Evolutionary conservation across 371 early-diverging fungal species (phyloP).

Genomic region (Polyrhizophydium stewartii): DNA sequence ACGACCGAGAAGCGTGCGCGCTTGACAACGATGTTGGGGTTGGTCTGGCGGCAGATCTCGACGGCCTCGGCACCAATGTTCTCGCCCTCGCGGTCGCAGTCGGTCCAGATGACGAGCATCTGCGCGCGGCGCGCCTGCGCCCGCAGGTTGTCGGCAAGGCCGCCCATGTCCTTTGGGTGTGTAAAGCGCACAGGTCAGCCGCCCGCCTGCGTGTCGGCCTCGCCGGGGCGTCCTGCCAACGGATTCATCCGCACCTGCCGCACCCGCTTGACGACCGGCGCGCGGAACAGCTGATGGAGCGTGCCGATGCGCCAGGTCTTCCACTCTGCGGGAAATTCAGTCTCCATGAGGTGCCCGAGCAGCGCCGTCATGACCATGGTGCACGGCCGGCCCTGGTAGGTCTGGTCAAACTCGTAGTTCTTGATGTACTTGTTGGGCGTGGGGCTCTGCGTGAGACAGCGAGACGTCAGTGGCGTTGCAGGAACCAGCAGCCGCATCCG

Average conservation of each 20-base stretch:
- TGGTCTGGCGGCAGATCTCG: slow-evolving; percentile 58
- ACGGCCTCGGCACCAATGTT: slow-evolving; percentile 92
- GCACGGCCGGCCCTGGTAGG: slow-evolving; percentile 48
- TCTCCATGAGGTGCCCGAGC: slow-evolving; percentile 69
- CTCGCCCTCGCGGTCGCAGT: slow-evolving; percentile 99
- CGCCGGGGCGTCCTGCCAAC: too few species aligned
- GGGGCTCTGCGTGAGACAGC: not conserved
- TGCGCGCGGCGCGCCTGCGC: slow-evolving; percentile 57
- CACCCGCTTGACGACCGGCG: slow-evolving; percentile 45
- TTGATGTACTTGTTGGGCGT: slow-evolving; percentile 63
- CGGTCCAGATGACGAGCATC: slow-evolving; percentile 97
- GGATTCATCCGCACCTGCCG: too few species aligned
- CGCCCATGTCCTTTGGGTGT: slow-evolving; percentile 33
- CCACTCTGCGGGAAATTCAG: slow-evolving; percentile 61
- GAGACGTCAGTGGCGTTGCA: not conserved
- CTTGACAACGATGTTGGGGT: slow-evolving; percentile 61
- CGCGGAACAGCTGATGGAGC: slow-evolving; percentile 62
- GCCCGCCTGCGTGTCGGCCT: too few species aligned
- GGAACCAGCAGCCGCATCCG: not conserved
- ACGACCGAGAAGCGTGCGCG: slow-evolving; percentile 84
- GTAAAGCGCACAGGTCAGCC: too few species aligned
- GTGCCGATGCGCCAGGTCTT: slow-evolving; percentile 56
- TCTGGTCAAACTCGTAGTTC: slow-evolving; percentile 75
- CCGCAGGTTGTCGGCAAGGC: slow-evolving; percentile 62
- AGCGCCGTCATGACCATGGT: slow-evolving; percentile 84